Conservation (phyloP, 1,139 yeast species). For the Sugiyamaella xylanicola region DNA sequence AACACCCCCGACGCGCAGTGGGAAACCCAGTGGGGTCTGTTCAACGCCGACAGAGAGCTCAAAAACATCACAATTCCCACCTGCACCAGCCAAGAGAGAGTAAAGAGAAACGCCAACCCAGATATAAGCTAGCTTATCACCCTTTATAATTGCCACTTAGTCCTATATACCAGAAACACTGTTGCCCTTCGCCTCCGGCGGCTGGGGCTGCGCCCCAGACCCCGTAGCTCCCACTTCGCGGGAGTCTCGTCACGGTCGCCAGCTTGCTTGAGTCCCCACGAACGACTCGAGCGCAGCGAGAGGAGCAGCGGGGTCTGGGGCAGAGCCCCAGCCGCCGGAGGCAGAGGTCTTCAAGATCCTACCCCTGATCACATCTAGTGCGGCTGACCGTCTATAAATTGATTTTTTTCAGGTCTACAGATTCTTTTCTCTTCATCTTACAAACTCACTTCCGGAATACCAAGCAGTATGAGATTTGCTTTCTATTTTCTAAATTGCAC, state of each 20-base stretch:
- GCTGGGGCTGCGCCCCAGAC: not conserved
- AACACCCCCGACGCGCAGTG: conserved; percentile 53
- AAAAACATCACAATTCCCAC: conserved; percentile 42
- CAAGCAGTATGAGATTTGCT: conserved; percentile 35
- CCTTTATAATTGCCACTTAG: conserved; percentile 10
- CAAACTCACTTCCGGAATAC: conserved; percentile 38
- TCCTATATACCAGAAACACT: conserved; percentile 6
- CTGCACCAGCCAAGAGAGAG: conserved; percentile 23
- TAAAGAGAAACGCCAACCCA: not conserved
- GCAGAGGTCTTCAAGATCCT: no score
- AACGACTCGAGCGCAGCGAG: not conserved
- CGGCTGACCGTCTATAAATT: no score
- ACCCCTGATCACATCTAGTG: no score
- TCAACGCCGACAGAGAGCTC: conserved; percentile 51
- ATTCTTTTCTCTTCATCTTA: conserved; percentile 25
- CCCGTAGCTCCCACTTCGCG: not conserved
- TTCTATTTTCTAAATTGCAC: conserved; percentile 34
- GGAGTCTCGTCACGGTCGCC: not conserved
- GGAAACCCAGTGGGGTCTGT: conserved; percentile 77
- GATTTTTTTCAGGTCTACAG: conserved; percentile 5
- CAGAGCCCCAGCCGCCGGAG: not conserved
- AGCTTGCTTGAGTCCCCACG: no score
- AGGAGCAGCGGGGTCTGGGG: not conserved
- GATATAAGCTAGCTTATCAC: not conserved
- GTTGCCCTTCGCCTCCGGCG: not conserved